phyloP scores from a whole-genome alignment of 768 basidiomycete genomes.

The Hemileccinum rubropunctum region DNA sequence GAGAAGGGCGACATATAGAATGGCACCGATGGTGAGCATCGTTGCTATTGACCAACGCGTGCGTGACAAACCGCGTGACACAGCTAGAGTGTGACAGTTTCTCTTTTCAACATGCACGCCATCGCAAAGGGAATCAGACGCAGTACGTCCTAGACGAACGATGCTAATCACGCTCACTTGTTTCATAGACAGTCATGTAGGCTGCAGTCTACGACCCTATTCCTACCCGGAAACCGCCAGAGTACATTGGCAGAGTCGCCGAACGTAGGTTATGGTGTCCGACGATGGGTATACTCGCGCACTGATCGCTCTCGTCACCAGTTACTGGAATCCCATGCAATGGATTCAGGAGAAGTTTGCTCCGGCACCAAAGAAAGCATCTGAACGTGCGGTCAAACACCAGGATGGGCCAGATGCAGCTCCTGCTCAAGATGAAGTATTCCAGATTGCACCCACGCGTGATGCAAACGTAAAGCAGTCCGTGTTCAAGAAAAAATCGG shows the following conservation, averaged over 20 bases:
- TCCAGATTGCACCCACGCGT: slow-evolving; percentile 34
- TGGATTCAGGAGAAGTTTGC: slow-evolving; percentile 64
- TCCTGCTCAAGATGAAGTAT: slow-evolving; percentile 38
- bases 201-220: slow-evolving; percentile 9
- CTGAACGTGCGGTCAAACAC: slow-evolving; percentile 42
- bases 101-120: slow-evolving; percentile 24
- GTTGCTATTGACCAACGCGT: not conserved
- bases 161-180: not conserved
- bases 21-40: slow-evolving; percentile 63
- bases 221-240: slow-evolving; percentile 14
- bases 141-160: slow-evolving; percentile 9
- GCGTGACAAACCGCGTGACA: slow-evolving; percentile 22
- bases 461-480: slow-evolving; percentile 18
- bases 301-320: slow-evolving; percentile 26
- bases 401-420: slow-evolving; percentile 30
- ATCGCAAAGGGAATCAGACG: slow-evolving; percentile 25
- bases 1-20: slow-evolving; percentile 84
- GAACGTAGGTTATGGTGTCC: slow-evolving; percentile 39
- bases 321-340: slow-evolving; percentile 54
- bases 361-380: slow-evolving; percentile 42
- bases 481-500: slow-evolving; percentile 17
- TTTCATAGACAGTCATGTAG: slow-evolving; percentile 13
- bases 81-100: too few species aligned
- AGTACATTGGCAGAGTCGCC: slow-evolving; percentile 37
- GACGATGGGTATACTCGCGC: not conserved